phyloP scores from a whole-genome alignment of 2,329 filamentous ascomycete genomes.

The Penicillium glabrum region DNA sequence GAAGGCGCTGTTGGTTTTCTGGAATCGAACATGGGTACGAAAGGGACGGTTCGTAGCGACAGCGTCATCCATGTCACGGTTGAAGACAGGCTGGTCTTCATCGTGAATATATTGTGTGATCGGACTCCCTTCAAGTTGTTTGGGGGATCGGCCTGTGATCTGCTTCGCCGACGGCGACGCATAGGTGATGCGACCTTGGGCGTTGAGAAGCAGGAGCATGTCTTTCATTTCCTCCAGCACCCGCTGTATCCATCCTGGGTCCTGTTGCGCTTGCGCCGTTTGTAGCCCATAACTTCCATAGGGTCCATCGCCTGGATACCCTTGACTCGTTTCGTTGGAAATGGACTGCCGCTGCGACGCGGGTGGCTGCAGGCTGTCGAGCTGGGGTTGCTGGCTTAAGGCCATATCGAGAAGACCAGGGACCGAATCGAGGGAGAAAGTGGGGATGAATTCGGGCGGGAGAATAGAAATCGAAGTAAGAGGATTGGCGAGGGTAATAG shows the following conservation, averaged over 20 bases:
- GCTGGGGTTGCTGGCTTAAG: slow-evolving; percentile 10
- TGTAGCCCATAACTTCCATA: slow-evolving; percentile 15
- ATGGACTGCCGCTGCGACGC: slow-evolving; percentile 4
- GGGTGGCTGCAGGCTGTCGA: slow-evolving; percentile 10
- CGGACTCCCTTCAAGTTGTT: slow-evolving; percentile 71
- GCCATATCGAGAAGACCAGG: slow-evolving; percentile 10
- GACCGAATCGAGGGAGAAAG: background rate
- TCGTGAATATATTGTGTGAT: slow-evolving; percentile 81
- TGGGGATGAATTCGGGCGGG: background rate
- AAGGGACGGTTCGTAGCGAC: slow-evolving; percentile 78
- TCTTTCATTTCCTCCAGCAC: slow-evolving; percentile 89
- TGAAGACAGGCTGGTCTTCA: slow-evolving; percentile 79
- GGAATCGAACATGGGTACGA: slow-evolving; percentile 83
- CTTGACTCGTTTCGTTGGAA: slow-evolving; percentile 11
- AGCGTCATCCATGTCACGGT: slow-evolving; percentile 84
- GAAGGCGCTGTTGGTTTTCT: slow-evolving; percentile 70
- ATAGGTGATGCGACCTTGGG: slow-evolving; percentile 80
- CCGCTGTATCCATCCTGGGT: slow-evolving; percentile 79
- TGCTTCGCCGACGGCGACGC: slow-evolving; percentile 74
- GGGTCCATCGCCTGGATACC: slow-evolving; percentile 10
- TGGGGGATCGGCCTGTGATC: slow-evolving; percentile 72
- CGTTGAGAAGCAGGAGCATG: slow-evolving; percentile 81
- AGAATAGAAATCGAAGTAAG: background rate
- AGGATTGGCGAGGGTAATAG: background rate
- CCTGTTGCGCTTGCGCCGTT: slow-evolving; percentile 9